These are phyloP conservation scores for Colletotrichum siamense DNA, from an alignment of 2,329 filamentous ascomycete species.

Conservation along the genomic window DNA sequence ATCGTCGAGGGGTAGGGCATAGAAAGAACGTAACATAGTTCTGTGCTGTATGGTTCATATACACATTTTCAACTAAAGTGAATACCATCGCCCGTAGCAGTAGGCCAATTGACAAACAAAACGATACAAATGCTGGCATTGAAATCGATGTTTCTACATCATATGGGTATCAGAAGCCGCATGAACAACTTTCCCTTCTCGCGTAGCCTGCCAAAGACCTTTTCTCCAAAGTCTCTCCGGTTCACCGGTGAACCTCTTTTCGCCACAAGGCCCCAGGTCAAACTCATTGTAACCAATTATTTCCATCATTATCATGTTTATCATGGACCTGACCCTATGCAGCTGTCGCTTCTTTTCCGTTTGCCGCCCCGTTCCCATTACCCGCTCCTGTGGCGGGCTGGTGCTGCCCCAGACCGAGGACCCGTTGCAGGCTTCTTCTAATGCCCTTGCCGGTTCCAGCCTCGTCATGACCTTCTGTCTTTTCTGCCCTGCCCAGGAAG, in stretches of 20 bases:
- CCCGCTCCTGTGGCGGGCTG: not conserved
- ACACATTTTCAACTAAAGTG: not conserved
- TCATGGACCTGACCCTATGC: not conserved
- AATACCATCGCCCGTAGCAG: not conserved
- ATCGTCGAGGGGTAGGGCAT: not conserved
- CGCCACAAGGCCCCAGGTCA: not conserved
- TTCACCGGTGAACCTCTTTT: not conserved
- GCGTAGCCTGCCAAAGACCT: not conserved
- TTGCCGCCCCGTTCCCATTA: not conserved
- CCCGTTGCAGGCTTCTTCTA: constrained; percentile 51
- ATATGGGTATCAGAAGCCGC: not conserved
- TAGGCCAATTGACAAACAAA: not conserved
- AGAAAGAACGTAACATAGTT: not conserved
- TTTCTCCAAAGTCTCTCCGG: not conserved
- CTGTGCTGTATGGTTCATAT: not conserved
- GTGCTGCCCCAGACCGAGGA: constrained; percentile 43
- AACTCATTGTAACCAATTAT: not conserved
- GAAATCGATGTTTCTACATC: not conserved
- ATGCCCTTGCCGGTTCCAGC: constrained; percentile 43
- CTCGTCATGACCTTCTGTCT: constrained; percentile 37
- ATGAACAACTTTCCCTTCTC: not conserved
- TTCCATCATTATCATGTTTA: not conserved
- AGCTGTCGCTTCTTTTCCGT: not conserved
- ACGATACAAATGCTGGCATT: not conserved
- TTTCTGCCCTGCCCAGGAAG: constrained; percentile 44